Evolutionary conservation across 225 moss, liverwort and hornwort species (phyloP), one percentile per base, ranked within the genome.

Genomic region (Asterella californica): DNA sequence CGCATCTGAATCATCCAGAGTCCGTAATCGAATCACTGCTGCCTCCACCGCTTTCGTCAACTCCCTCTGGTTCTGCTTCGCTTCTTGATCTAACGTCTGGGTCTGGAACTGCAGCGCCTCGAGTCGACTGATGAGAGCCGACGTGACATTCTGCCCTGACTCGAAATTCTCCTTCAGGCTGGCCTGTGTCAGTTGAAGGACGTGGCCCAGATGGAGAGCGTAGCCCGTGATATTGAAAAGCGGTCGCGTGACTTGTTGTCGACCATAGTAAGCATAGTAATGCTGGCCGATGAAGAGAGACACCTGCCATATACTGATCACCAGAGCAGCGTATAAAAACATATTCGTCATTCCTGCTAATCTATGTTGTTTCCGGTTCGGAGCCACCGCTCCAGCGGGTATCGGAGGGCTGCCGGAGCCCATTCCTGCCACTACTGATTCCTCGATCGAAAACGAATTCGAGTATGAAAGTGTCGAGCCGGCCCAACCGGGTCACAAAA

Each of bases 281-380:
- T 76, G 76, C 48, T 79, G 79, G 10, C 83, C 76, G 18, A 80
- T 27, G 74, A 80, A 80, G 6, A 83, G 47, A n/a, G 79, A 45
- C 7, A 64, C 76, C 80, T 83, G 80, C 79, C 79, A 83, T 60
- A 75, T 38, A 30, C 68, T 70, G 46, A 83, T 71, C 24, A 76
- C 32, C 10, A 83, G 46, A 62, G 61, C 67, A 29, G 70, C 70
- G 60, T 69, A 80, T 49, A 79, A 32, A 63, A 83, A 83, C 78
- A 83, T 49, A 52, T 72, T 80, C 6, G 79, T 74, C 65, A 79
- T 38, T 22, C 65, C 59, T 6, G 74, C 29, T 15, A 61, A 33
- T 48, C 36, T 18, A 22, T 64, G 66, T 48, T 55, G 67, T 17
- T 83, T 83, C 25, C 78, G 72, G 24, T 34, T 72, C 45, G 82